Evolutionary conservation across 495 filamentous ascomycete genomes (phyloP).

Genomic region (Cercophora sp.): DNA sequence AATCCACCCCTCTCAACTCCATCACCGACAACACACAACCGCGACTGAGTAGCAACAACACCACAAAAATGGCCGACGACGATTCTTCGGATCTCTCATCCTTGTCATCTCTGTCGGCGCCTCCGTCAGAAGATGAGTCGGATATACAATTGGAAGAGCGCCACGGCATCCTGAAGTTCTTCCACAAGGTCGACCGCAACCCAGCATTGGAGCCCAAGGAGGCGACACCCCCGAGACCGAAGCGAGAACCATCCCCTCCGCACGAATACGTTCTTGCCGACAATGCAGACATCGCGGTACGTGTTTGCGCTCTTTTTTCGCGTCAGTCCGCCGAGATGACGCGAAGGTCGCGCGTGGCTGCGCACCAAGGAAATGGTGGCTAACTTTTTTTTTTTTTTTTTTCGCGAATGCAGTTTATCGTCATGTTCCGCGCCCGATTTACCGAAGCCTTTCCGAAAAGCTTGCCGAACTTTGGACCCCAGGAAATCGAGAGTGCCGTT

Average conservation of each 20-base stretch:
- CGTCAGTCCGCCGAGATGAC: conserved; percentile 29
- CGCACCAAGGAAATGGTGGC: conserved; percentile 33
- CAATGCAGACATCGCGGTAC: conserved; percentile 81
- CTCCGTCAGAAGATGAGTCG: conserved; percentile 50
- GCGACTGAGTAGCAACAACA: conserved; percentile 3
- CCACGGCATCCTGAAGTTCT: conserved; percentile 56
- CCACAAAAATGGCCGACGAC: conserved; percentile 46
- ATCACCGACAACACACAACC: conserved; percentile 15
- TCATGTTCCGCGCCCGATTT: conserved; percentile 95
- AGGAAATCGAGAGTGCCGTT: conserved; percentile 88
- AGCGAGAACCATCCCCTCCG: conserved; percentile 75
- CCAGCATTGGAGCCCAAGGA: conserved; percentile 36
- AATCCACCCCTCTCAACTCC: conserved; percentile 14
- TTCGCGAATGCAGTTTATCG: conserved; percentile 95
- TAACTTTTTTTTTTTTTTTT: conserved; percentile 22
- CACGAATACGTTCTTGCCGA: conserved; percentile 87
- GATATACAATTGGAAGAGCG: conserved; percentile 45
- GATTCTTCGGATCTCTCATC: conserved; percentile 55
- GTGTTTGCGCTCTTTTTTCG: conserved; percentile 37
- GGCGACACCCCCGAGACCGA: conserved; percentile 63
- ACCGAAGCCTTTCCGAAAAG: conserved; percentile 83
- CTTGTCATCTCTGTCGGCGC: conserved; percentile 48
- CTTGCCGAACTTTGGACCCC: conserved; percentile 81
- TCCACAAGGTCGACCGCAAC: conserved; percentile 46
- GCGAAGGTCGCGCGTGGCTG: conserved; percentile 38